These are phyloP conservation scores for Heterobasidion irregulare DNA, from an alignment of 1,284 basidiomycete genomes.

Conservation along the genomic window DNA sequence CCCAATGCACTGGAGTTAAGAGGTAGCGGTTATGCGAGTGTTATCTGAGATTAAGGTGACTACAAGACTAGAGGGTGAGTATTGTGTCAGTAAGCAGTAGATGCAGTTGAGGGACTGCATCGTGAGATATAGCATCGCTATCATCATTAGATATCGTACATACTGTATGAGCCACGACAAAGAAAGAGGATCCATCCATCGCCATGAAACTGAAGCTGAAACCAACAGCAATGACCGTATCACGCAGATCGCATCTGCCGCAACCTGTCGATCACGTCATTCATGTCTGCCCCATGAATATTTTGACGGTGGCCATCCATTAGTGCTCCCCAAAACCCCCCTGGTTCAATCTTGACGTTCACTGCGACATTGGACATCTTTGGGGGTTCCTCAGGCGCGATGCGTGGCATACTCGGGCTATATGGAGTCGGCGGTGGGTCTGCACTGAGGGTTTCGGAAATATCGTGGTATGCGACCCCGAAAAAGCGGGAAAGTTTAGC, in stretches of 20 bases:
- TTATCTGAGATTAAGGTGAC: background rate
- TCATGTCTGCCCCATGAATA: slow-evolving; percentile 21
- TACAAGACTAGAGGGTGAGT: background rate
- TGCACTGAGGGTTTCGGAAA: slow-evolving; percentile 18
- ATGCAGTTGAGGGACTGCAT: background rate
- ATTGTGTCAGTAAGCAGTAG: background rate
- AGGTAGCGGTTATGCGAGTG: no score
- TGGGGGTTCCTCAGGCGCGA: background rate
- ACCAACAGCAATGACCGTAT: background rate
- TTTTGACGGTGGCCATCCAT: slow-evolving; percentile 10
- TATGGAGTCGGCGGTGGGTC: slow-evolving; percentile 7
- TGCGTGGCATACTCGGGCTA: background rate
- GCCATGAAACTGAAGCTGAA: no score
- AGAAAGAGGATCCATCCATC: background rate
- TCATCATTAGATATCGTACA: background rate
- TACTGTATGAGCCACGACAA: background rate
- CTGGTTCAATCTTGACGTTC: slow-evolving; percentile 14
- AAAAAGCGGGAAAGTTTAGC: slow-evolving; percentile 52
- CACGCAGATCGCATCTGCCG: slow-evolving; percentile 32
- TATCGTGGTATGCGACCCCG: slow-evolving; percentile 44
- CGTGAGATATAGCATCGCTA: background rate
- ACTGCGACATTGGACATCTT: slow-evolving; percentile 16
- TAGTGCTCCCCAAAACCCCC: slow-evolving; percentile 16
- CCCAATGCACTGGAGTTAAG: no score
- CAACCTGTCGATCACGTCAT: slow-evolving; percentile 40